phyloP scores from a whole-genome alignment of 2,329 filamentous ascomycete genomes.

The Penicillium hesseltinei region DNA sequence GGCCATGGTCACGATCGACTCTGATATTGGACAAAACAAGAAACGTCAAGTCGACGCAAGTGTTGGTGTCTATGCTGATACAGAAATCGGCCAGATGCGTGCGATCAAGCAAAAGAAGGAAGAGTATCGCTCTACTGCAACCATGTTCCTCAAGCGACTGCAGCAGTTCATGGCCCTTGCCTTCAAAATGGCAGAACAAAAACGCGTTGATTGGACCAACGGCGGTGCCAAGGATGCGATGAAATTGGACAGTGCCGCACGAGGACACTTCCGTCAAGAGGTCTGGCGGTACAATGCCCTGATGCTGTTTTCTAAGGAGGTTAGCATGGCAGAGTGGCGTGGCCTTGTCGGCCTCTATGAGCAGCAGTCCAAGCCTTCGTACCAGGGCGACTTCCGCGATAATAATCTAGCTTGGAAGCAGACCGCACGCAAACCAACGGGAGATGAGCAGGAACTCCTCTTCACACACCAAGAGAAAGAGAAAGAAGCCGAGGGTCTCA shows the following conservation, averaged over 20 bases:
- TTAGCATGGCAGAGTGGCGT: conserved; percentile 79
- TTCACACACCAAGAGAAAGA: conserved; percentile 91
- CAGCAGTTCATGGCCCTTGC: conserved; percentile 78
- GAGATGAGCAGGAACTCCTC: conserved; percentile 78
- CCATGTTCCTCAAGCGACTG: conserved; percentile 73
- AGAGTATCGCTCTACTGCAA: conserved; percentile 75
- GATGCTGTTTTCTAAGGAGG: conserved; percentile 82
- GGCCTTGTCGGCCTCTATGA: conserved; percentile 77
- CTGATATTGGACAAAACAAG: conserved; percentile 62
- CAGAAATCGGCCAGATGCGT: conserved; percentile 78
- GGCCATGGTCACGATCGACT: conserved; percentile 91
- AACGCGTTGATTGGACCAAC: conserved; percentile 59
- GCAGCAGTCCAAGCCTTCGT: conserved; percentile 70
- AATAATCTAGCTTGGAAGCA: conserved; percentile 77
- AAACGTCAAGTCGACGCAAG: conserved; percentile 50
- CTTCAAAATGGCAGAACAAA: conserved; percentile 72
- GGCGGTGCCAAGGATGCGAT: conserved; percentile 41
- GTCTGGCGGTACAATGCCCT: conserved; percentile 88
- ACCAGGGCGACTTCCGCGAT: conserved; percentile 77
- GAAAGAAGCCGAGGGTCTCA: conserved; percentile 65
- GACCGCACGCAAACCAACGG: conserved; percentile 69
- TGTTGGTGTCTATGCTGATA: conserved; percentile 65
- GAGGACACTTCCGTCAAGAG: conserved; percentile 67
- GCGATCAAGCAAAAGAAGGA: conserved; percentile 94
- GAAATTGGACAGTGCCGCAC: conserved; percentile 69